Evolutionary conservation across 495 filamentous ascomycete genomes (phyloP), one percentile per base, ranked within the genome.

Genomic region (Lophiostoma macrostomum): DNA sequence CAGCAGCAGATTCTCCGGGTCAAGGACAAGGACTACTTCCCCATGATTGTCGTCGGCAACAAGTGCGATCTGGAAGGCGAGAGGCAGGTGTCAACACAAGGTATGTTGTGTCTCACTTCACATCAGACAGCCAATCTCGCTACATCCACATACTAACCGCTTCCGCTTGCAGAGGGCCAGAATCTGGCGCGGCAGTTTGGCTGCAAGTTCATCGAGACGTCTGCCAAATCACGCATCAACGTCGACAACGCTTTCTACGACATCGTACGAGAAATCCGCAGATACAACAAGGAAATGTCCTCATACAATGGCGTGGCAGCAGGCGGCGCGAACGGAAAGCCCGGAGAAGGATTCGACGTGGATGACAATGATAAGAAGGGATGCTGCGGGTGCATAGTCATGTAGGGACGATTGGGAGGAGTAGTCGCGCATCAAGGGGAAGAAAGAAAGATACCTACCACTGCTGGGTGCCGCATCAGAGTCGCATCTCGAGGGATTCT

Each of bases 1-100:
- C 91, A 97, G 73, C 91, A 96, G 79, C 93, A 98, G 73, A 98
- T 98, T 70, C 78, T 97, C 47, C 76, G 93, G 58, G 93, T 98
- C 60, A 98, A 98, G 77, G 93, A 97, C 75, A 96, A 91, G 80
- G 93, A 98, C 67, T 93, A 94, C 68, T 97, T 98, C 75, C 93
- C 93, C 58, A 96, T 98, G 74, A 96, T 97, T 49, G 89, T 98
- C 7, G 94, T 97, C n/a, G 93, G 88, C 53, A 98, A 98, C 79
- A 98, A 98, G 79, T 95, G 91, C 70, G 93, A 98, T 85, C 75
- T 98, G 67, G 93, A 96, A 58, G 76, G 75, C 61, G 93, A 98
- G 71, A 79, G 93, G 54, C 85, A 88, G 58, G 93, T 98, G 52
- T 83, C 87, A 43, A 84, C 86, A 71, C 83, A 93, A 81, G 91